Evolutionary conservation across 1,284 basidiomycete species (phyloP), one percentile per base, ranked within the genome.

Genomic region (Laetiporus sulphureus): DNA sequence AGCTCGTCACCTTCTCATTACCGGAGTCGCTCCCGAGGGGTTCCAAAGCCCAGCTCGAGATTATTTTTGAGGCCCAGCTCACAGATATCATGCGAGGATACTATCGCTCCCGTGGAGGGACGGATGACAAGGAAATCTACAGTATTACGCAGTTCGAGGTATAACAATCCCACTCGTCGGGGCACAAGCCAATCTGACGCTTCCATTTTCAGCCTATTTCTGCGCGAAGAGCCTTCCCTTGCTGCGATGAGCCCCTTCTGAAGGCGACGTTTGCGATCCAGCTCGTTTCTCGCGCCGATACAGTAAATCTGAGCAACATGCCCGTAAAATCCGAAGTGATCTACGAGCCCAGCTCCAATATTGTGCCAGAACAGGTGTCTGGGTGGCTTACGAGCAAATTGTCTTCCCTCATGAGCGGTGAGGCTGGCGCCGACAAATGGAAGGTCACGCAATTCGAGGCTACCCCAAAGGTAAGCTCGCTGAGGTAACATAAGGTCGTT

Each of bases 231-330:
- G 83, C 84, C 7, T 89, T 91, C 63, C 90, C 90, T 20, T 86
- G 78, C 63, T 98, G 90, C 88, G 95, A 97, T 60, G 93, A 98
- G 61, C 95, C 95, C 20, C 73, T 81, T 15, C 72, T 96, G 57
- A 98, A 98, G 64, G 87, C 93, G 4, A 92, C 83, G 3, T 96
- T 88, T 63, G 59, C 72, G 43, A 70, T 97, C 53, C 85, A 83
- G 12, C 73, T 97, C 72, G 78, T 99, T 51, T 91, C 91, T 23
- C 82, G 83, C 47, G 69, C 68, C 13, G 72, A 79, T 54, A 87
- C 84, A 0, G 79, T 83, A 54, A 85, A 77, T 58, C 64, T 94
- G 48, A 84, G 83, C 67, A 98, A 98, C 69, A 96, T 95, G 91
- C 73, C 85, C 33, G 77, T 72, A 5, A 58, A 70, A 39, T 79